Percentiles rank a stretch among this genome's conserved stretches.
Conservation (phyloP, 208 protist species). For the Eutreptiella sp. region DNA sequence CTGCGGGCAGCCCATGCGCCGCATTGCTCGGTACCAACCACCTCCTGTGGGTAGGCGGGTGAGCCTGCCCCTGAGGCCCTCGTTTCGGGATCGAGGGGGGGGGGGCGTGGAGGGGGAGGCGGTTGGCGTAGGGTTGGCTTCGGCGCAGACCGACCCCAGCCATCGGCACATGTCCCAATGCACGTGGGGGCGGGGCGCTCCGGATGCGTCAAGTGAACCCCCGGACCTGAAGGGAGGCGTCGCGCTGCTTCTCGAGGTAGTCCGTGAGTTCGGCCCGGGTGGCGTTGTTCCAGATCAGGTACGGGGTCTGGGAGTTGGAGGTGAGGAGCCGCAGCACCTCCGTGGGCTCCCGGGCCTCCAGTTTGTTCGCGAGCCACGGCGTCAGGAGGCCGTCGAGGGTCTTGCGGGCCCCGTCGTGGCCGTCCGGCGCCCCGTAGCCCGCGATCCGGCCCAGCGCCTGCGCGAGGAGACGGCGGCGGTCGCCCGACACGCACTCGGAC, state of each 20-base stretch:
- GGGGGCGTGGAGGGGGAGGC: too few species aligned
- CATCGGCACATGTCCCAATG: too few species aligned
- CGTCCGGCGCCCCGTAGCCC: constrained; percentile 38
- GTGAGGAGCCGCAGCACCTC: constrained; percentile 63
- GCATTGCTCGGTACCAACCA: too few species aligned
- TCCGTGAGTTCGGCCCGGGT: constrained; percentile 63
- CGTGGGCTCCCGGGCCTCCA: constrained; percentile 46
- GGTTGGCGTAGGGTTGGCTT: too few species aligned
- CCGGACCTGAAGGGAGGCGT: constrained; percentile 42
- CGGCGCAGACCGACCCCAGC: too few species aligned
- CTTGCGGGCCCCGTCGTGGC: constrained; percentile 20
- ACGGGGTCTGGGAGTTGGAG: constrained; percentile 69
- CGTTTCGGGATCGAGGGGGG: too few species aligned
- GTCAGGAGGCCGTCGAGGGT: constrained; percentile 53
- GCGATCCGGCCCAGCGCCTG: constrained; percentile 54
- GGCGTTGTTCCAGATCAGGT: constrained; percentile 76
- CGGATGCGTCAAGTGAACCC: constrained; percentile 23
- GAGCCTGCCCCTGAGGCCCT: too few species aligned
- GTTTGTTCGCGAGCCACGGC: constrained; percentile 59
- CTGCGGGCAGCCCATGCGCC: too few species aligned
- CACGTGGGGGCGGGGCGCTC: constrained; percentile 35
- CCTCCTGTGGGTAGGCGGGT: too few species aligned
- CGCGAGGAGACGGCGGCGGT: too few species aligned
- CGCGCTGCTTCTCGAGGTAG: constrained; percentile 49
- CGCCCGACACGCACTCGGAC: too few species aligned